Evolutionary conservation across 108 stramenopile genomes (phyloP), one percentile per base, ranked within the genome.

Genomic region (Skeletonema tropicum): DNA sequence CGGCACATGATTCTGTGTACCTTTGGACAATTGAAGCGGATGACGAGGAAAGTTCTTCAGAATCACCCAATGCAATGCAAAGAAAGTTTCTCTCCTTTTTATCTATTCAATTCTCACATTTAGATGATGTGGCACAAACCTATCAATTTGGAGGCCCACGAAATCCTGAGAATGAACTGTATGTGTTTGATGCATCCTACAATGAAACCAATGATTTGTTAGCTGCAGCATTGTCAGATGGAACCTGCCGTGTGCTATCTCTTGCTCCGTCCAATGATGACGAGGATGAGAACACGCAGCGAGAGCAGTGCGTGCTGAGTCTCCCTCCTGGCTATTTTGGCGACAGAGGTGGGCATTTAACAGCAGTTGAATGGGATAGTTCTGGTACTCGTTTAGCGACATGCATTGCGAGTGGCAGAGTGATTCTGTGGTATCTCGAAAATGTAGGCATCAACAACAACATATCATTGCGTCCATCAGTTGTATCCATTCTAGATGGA

Each of bases 191-290:
- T 81, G 89, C 94, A 17, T 41, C 79, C 26, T 89, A 91, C 60
- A 89, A 88, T 70, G 66, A 77, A 39, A 75, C 77, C 21, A 94
- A 79, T 68, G 88, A 85, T 66, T 76, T 92, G n/a, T 10, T 95
- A 55, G 94, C 89, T 21, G 94, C 74, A 7, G 94, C 94, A 17
- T 72, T 95, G 17, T 90, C 94, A 14, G 94, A 95, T 84, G 94
- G 94, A 33, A 90, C 88, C 6, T 82, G 80, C 39, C 80, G 80
- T 57, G 58, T 82, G 11, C 6, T 82, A 33, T 64, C 67, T 57
- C 45, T 70, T 14, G 17, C 32, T 13, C 4, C 35, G 13, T 29
- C 29, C 59, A 33, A 14, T 6, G 32, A 36, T 17, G 33, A 38
- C 31, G 36, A 62, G 7, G 61, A 60, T 38, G 42, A 41, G 14